Base-by-base conservation (phyloP, 2,329 filamentous ascomycete genomes). In the Verticillium nonalfalfae region DNA sequence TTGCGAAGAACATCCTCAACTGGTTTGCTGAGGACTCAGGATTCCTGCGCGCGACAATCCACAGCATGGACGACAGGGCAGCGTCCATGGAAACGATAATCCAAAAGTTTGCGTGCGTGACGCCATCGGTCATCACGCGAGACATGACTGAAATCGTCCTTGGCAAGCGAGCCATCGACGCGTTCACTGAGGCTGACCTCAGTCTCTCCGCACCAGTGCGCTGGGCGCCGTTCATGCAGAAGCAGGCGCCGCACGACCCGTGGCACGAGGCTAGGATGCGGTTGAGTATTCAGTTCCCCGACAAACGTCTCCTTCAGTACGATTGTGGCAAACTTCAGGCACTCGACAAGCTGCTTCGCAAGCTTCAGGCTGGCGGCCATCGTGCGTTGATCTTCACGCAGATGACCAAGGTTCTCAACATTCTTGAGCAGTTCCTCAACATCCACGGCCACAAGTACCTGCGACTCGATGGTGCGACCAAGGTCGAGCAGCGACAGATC, bases 341-440 rank as follows among this genome's bases (percentile, higher is more conserved):
- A 18, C 83, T 99, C 15, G 95, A 96, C 70, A 88, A 88, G 63
- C 83, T 99, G 1, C 83, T 99, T 14, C 90, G 95, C 10, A 88
- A 90, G 64, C 82, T 99, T 7, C 93, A 98, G 75, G 86, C 90
- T 2, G 93, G 92, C 45, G 93, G 93, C 1, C 95, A 98, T 70
- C 91, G 96, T 7, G 95, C 93, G 10, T 81, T 99, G 58, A 99
- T 99, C 72, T 99, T 99, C 75, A 98, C 96, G 0, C 95, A 99
- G 71, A 99, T 99, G 95, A 98, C 95, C 56, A 97, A 96, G 73
- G 95, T 98, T 56, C 83, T 99, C 18, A 94, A 99, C 73, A 96
- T 99, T 60, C 82, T 99, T 2, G 95, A 99, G 74, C 93, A 95
- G 68, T 99, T 99, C 72, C 85, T 99, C 67, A 98, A 97, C 71